phyloP scores from a whole-genome alignment of 2,329 filamentous ascomycete species.

The Talaromyces sp. region DNA sequence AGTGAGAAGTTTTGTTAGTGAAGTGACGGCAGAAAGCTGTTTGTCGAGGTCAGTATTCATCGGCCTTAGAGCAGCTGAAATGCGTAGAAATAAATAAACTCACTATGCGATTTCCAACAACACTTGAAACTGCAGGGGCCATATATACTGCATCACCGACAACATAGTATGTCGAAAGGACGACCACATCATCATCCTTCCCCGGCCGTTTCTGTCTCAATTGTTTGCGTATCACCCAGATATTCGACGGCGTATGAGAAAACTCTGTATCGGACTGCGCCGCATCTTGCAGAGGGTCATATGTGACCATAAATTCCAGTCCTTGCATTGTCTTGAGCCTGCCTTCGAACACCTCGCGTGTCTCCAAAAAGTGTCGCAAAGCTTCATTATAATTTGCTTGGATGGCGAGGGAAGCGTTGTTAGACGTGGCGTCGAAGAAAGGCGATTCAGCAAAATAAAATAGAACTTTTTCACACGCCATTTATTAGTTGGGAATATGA shows the following conservation, averaged over 20 bases:
- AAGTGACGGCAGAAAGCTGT: conserved; percentile 53
- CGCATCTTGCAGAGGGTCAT: conserved; percentile 50
- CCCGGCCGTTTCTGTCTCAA: conserved; percentile 42
- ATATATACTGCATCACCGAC: conserved; percentile 59
- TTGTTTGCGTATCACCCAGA: conserved; percentile 61
- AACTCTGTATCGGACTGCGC: conserved; percentile 37
- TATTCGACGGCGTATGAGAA: conserved; percentile 43
- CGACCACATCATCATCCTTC: conserved; percentile 46
- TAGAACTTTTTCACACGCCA: conserved; percentile 40
- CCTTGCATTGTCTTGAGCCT: conserved; percentile 52
- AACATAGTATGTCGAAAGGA: conserved; percentile 57
- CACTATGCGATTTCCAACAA: conserved; percentile 53
- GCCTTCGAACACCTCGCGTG: conserved; percentile 54
- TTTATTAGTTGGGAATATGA: not conserved
- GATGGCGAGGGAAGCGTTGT: conserved; percentile 54
- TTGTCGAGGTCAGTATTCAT: not conserved
- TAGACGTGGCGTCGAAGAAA: conserved; percentile 59
- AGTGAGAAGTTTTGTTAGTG: conserved; percentile 53
- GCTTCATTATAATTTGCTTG: conserved; percentile 49
- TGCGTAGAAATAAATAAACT: conserved; percentile 13
- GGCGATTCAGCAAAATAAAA: conserved; percentile 60
- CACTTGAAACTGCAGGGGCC: conserved; percentile 57
- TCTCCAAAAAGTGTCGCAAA: conserved; percentile 48
- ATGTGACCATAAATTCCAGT: conserved; percentile 56
- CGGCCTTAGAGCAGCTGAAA: not conserved